Evolutionary conservation across 1,139 yeast species (phyloP), one percentile per base, ranked within the genome.

Genomic region (Zygosaccharomyces sapae): DNA sequence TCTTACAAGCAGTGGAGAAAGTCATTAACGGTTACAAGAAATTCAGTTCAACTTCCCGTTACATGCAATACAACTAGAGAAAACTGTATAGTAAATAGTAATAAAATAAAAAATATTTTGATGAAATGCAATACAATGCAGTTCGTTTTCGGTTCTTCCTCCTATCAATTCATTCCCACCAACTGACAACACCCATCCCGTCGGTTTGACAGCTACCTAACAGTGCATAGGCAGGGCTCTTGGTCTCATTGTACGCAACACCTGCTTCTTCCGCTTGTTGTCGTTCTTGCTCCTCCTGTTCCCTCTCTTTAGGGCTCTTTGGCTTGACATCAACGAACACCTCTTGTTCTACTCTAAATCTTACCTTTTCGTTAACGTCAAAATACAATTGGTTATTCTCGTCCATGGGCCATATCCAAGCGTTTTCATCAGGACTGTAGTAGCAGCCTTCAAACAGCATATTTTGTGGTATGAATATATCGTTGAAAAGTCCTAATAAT

Each of bases 11-110:
- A 29, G 98, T 92, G 46, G 97, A 94, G 61, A 92, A 92, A 76
- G 99, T 92, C 54, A 92, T 92, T 65, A 92, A 90, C 76, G 97
- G 98, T 62, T 92, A 94, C 73, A 82, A 90, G 82, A 92, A 92
- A 77, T 92, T 92, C 75, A 85, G 95, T 71, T 86, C 96, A 44
- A 92, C 98, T 35, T 86, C 96, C 59, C 88, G 92, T 74, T 92
- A 92, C 73, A 92, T 92, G 97, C 97, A 90, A 77, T 90, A 90
- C 68, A 90, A 90, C 69, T 88, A 47, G 41, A 33, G 5, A 24
- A 12, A 16, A 24, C 37, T 46, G 46, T 49, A 49, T 49, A 49
- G 46, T 49, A 49, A 48, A 46, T 49, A 39, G 19, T 34, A 44
- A 31, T 31, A 40, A 31, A 31, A 31, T 31, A 31, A 31, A 22